These are phyloP conservation scores for Leishmania aethiopica DNA, from an alignment of 208 protist genomes.

Conservation along the genomic window DNA sequence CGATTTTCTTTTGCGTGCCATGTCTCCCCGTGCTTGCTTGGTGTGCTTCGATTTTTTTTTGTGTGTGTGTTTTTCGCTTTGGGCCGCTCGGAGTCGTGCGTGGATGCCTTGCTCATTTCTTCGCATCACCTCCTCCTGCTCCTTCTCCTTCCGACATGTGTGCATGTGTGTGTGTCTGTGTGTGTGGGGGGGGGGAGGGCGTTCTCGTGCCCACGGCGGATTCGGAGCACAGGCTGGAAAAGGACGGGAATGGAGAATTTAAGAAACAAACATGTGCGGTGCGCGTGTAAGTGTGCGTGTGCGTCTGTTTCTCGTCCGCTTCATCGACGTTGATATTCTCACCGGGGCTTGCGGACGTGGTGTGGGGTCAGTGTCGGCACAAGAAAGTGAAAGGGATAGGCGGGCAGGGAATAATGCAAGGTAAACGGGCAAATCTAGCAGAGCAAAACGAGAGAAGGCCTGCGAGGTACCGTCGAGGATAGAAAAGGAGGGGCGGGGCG, in stretches of 20 bases:
- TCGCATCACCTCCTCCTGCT: slow-evolving; percentile 11
- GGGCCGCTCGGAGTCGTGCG: background rate
- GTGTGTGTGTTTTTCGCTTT: background rate
- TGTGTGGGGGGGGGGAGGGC: too few species aligned
- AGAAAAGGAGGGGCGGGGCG: background rate
- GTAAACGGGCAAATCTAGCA: background rate
- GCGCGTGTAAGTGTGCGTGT: background rate
- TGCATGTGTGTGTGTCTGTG: too few species aligned
- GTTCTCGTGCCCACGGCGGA: too few species aligned
- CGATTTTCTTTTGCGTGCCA: background rate
- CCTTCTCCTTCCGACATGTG: background rate
- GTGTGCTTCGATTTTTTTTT: background rate
- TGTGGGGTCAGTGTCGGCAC: background rate
- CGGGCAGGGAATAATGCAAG: background rate
- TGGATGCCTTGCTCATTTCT: background rate
- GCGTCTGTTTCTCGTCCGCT: background rate
- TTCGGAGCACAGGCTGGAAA: too few species aligned
- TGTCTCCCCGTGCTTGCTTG: background rate
- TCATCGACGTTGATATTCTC: background rate
- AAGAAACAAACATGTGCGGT: too few species aligned
- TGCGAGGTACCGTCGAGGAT: background rate
- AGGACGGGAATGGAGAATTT: too few species aligned
- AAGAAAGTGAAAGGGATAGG: background rate
- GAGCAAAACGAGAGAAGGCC: background rate
- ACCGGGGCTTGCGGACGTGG: background rate